Conservation (phyloP, 768 basidiomycete species). For the Tricholoma matsutake region DNA sequence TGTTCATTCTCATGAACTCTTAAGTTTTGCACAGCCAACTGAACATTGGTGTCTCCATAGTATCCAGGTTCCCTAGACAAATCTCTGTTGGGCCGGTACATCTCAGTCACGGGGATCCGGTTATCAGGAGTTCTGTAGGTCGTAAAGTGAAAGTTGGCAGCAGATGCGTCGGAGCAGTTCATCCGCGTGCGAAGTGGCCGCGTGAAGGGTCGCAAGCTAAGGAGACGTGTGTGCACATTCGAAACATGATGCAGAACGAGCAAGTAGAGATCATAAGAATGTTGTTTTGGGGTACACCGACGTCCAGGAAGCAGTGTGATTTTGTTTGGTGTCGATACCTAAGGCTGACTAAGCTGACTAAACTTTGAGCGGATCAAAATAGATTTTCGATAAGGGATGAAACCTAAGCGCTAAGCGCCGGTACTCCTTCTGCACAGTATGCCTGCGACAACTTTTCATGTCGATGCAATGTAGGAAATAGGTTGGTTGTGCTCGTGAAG, state of each 20-base stretch:
- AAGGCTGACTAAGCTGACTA: too few species aligned
- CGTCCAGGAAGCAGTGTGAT: too few species aligned
- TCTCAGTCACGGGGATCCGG: too few species aligned
- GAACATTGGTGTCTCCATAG: not conserved
- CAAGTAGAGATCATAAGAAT: too few species aligned
- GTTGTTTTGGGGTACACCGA: too few species aligned
- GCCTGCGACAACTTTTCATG: conserved; percentile 31
- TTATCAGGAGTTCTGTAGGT: too few species aligned
- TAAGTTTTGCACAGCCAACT: not conserved
- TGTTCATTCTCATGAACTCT: not conserved
- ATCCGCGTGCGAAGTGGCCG: not conserved
- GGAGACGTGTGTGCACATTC: not conserved
- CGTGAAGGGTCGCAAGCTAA: not conserved
- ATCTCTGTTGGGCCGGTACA: not conserved
- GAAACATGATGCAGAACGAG: not conserved
- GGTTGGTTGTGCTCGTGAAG: conserved; percentile 4
- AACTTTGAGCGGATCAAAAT: too few species aligned
- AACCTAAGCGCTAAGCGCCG: too few species aligned
- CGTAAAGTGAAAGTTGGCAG: too few species aligned
- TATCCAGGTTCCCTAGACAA: not conserved
- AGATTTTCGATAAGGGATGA: too few species aligned
- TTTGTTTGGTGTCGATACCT: too few species aligned
- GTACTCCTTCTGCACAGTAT: conserved; percentile 16
- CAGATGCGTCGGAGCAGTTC: not conserved
- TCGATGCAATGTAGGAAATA: conserved; percentile 43